A percentile compares a stretch with the other conserved stretches of the same genome.
Evolutionary conservation across 768 basidiomycete genomes (phyloP).

Genomic region (Collybiopsis luxurians): DNA sequence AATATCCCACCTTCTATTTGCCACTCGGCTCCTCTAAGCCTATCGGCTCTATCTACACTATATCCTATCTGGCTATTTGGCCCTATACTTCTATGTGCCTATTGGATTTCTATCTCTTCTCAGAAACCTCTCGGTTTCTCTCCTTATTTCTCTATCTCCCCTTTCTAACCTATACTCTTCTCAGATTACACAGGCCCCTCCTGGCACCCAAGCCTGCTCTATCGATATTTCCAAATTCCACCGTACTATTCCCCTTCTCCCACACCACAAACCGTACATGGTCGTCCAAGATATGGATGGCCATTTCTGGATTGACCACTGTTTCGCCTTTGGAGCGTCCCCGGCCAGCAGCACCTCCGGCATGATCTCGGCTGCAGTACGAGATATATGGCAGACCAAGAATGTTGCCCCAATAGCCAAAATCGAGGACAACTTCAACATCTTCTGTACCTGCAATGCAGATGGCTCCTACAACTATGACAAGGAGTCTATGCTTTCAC

Average conservation of each 20-base stretch:
- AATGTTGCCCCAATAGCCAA: conserved; percentile 17
- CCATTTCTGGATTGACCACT: conserved; percentile 29
- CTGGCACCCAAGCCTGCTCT: conserved; percentile 26
- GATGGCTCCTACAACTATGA: conserved; percentile 19
- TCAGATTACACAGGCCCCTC: conserved; percentile 26
- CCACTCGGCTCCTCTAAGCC: too few species aligned
- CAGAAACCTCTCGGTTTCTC: too few species aligned
- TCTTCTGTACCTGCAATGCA: conserved; percentile 18
- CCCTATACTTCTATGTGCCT: too few species aligned
- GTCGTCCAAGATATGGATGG: conserved; percentile 21
- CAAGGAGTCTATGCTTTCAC: conserved; percentile 5
- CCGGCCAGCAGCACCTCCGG: conserved; percentile 30
- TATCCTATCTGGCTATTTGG: too few species aligned
- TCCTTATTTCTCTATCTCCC: too few species aligned
- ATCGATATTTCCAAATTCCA: conserved; percentile 33
- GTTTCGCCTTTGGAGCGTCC: conserved; percentile 24
- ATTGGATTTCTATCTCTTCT: too few species aligned
- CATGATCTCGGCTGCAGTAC: conserved; percentile 22
- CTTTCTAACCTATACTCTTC: background rate
- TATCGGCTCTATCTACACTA: too few species aligned
- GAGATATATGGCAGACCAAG: conserved; percentile 25
- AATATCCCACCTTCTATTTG: background rate
- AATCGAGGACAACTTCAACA: conserved; percentile 23
- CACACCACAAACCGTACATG: conserved; percentile 31
- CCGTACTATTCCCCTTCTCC: conserved; percentile 27